phyloP scores from a whole-genome alignment of 2,329 filamentous ascomycete species.

The Sphaerulina populicola region DNA sequence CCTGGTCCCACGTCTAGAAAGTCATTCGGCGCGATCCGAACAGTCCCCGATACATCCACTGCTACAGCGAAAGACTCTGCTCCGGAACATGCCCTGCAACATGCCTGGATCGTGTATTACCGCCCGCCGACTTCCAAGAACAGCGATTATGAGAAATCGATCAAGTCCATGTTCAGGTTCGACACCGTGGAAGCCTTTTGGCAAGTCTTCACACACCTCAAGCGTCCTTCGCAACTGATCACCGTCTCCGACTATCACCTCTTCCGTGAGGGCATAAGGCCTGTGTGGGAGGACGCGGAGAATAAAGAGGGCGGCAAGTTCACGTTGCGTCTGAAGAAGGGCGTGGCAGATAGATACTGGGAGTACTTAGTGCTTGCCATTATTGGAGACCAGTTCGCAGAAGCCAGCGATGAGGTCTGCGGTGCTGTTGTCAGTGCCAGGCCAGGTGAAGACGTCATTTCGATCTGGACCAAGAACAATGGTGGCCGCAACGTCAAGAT shows the following conservation, averaged over 20 bases:
- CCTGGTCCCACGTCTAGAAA: conserved; percentile 23
- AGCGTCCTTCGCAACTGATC: conserved; percentile 76
- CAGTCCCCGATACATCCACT: conserved; percentile 31
- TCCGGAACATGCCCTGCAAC: conserved; percentile 53
- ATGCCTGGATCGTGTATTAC: conserved; percentile 96
- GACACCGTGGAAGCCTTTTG: conserved; percentile 84
- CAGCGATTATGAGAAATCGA: conserved; percentile 95
- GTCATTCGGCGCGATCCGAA: conserved; percentile 21
- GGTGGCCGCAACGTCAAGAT: conserved; percentile 94
- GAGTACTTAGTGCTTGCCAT: conserved; percentile 86
- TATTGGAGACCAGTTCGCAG: conserved; percentile 86
- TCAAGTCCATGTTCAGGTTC: conserved; percentile 75
- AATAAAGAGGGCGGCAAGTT: conserved; percentile 96
- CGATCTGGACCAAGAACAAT: conserved; percentile 93
- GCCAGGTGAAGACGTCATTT: conserved; percentile 93
- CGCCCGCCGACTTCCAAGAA: conserved; percentile 93
- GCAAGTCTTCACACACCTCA: conserved; percentile 78
- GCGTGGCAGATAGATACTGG: conserved; percentile 93
- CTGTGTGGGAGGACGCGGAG: conserved; percentile 97
- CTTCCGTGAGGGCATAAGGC: conserved; percentile 91
- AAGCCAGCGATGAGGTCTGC: conserved; percentile 88
- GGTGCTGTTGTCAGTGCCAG: conserved; percentile 89
- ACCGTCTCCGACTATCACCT: conserved; percentile 96
- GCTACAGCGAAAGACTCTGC: conserved; percentile 15
- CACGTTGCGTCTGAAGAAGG: conserved; percentile 95